Evolutionary conservation across 225 moss, liverwort and hornwort genomes (phyloP).

Genomic region (Polytrichum formosum): DNA sequence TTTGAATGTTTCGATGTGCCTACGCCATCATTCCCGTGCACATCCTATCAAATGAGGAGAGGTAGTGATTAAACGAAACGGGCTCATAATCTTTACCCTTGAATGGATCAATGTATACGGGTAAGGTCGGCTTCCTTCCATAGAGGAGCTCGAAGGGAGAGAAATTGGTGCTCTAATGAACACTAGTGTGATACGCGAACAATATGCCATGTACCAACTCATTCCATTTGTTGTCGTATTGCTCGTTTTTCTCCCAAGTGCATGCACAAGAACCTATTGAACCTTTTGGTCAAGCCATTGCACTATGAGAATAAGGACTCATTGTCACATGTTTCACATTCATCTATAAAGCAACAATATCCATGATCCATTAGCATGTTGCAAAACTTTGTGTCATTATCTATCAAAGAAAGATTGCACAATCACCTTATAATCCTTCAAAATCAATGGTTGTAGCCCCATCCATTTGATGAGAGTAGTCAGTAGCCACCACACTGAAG

Average conservation of each 20-base stretch:
- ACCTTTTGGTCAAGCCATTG: not conserved
- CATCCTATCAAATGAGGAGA: not conserved
- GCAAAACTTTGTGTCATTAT: not conserved
- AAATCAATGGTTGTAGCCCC: not conserved
- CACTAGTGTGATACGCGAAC: not conserved
- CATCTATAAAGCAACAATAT: not conserved
- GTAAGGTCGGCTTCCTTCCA: not conserved
- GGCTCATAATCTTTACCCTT: not conserved
- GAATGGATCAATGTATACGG: not conserved
- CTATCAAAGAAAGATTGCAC: not conserved
- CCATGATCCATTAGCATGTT: not conserved
- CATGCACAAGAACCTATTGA: not conserved
- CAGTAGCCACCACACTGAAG: not conserved
- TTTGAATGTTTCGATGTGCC: not conserved
- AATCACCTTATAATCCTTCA: not conserved
- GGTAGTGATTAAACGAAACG: not conserved
- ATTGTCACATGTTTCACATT: not conserved
- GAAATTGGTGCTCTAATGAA: not conserved
- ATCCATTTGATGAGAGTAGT: not conserved
- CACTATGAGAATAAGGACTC: not conserved
- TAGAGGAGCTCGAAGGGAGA: constrained; percentile 1
- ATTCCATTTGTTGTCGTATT: not conserved
- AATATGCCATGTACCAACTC: constrained; percentile 3
- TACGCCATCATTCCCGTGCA: not conserved
- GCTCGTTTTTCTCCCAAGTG: not conserved